Percentiles rank a stretch among this genome's conserved stretches.
Conservation (phyloP, 139 green algal genomes). For the Closterium sp. region DNA sequence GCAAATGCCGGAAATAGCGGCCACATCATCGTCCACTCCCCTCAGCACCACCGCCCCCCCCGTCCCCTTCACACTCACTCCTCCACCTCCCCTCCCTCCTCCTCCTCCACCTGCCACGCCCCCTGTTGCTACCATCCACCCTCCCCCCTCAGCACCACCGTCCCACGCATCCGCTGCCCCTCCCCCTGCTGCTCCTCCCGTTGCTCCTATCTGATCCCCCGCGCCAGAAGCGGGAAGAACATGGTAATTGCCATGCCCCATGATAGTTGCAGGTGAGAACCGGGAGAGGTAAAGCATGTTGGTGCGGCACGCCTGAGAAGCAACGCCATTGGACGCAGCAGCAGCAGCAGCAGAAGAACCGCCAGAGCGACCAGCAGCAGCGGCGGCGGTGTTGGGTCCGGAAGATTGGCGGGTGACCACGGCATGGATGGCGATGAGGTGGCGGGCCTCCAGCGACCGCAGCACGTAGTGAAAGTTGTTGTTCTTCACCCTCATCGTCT, state of each 20-base stretch:
- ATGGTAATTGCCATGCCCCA: neutral
- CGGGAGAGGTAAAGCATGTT: neutral
- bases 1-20: neutral
- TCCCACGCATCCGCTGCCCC: neutral
- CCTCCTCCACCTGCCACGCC: neutral
- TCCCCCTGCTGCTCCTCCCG: neutral
- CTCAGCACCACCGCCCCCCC: neutral
- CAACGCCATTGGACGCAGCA: neutral
- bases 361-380: neutral
- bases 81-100: neutral
- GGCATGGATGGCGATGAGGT: slow-evolving; percentile 13
- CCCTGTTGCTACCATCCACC: neutral
- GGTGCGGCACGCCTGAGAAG: neutral
- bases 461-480: slow-evolving; percentile 52
- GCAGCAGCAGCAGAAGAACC: neutral
- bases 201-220: neutral
- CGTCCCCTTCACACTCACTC: neutral
- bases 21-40: neutral
- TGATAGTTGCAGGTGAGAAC: neutral
- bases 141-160: neutral
- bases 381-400: neutral
- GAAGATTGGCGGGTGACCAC: neutral
- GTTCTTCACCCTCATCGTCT: slow-evolving; percentile 27
- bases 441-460: slow-evolving; percentile 24
- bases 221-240: neutral